Evolutionary conservation across 441 rosid genomes (phyloP).

Genomic region (Croton setiger): DNA sequence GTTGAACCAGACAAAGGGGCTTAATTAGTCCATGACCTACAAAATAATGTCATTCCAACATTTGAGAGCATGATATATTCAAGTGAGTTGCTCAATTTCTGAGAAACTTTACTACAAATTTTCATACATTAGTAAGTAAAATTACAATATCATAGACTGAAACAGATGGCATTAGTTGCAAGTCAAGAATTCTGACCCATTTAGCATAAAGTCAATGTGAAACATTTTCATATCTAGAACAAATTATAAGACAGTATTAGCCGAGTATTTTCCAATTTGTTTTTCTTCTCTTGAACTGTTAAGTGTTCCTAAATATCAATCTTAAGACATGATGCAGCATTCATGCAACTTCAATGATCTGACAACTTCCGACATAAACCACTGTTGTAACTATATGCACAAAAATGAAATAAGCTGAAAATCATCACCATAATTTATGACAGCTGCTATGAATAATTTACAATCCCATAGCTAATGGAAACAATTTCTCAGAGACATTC

Average conservation of each 20-base stretch:
- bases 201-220: neutral
- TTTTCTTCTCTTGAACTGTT: neutral
- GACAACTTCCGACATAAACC: neutral
- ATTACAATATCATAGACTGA: neutral
- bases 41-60: constrained; percentile 16
- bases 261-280: neutral
- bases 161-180: neutral
- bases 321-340: neutral
- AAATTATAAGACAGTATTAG: neutral
- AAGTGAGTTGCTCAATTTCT: too few relatives aligned
- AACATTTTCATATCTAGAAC: neutral
- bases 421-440: neutral
- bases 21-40: constrained; percentile 40
- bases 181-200: neutral
- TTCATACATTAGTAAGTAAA: neutral
- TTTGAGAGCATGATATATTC: neutral
- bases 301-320: neutral
- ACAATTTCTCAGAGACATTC: neutral
- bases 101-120: too few relatives aligned
- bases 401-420: neutral
- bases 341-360: neutral
- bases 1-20: constrained; percentile 25
- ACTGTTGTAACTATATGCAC: neutral
- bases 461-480: neutral
- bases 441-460: neutral